Evolutionary conservation across 169 alveolate species (phyloP).

Genomic region (Plasmodium fragile): DNA sequence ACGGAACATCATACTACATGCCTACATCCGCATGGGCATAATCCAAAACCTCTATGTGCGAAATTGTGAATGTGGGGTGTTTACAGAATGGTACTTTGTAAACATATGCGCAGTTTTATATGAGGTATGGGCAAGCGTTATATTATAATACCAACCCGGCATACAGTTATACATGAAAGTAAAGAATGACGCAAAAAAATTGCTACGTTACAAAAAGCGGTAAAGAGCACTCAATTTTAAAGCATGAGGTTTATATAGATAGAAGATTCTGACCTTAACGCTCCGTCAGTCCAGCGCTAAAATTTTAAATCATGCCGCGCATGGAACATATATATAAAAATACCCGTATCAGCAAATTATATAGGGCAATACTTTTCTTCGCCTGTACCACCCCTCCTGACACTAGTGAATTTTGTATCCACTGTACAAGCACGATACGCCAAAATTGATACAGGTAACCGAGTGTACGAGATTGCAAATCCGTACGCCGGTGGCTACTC

Average conservation of each 20-base stretch:
- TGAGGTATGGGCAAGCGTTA: neutral
- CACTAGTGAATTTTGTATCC: conserved; percentile 16
- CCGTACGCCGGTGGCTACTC: neutral
- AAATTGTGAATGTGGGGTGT: neutral
- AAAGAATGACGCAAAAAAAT: neutral
- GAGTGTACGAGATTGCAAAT: neutral
- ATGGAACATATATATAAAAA: neutral
- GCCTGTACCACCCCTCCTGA: conserved; percentile 20
- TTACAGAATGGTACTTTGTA: neutral
- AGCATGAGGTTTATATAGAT: neutral
- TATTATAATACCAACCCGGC: neutral
- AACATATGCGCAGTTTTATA: neutral
- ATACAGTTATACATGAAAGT: too few species aligned
- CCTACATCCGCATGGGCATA: neutral
- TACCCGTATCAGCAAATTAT: neutral
- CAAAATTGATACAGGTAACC: neutral
- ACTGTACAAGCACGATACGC: neutral
- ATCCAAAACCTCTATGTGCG: neutral
- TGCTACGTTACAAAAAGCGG: neutral
- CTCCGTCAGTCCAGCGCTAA: neutral
- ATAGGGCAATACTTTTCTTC: neutral
- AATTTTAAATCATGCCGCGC: neutral
- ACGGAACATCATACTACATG: neutral
- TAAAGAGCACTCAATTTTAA: neutral
- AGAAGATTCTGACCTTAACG: neutral